Conservation (phyloP, 768 basidiomycete species). For the Vararia minispora region DNA sequence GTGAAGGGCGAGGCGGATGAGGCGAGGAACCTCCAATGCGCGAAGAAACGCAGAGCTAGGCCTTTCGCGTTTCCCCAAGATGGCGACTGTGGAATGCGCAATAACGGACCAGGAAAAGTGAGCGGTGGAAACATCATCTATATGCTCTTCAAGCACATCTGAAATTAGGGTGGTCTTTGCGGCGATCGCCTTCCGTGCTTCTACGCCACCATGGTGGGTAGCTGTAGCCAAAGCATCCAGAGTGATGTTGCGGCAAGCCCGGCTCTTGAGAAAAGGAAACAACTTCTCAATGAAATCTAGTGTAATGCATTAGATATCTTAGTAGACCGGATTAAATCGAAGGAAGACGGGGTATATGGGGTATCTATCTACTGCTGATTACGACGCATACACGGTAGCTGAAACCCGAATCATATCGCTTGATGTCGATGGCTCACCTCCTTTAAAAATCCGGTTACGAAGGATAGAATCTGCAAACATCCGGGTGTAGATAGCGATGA, state of each 20-base stretch:
- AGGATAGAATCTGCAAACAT: slow-evolving; percentile 51
- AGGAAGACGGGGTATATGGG: too few species aligned
- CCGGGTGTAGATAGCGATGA: slow-evolving; percentile 50
- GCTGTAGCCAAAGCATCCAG: too few species aligned
- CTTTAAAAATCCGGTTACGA: slow-evolving; percentile 46
- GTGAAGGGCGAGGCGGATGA: slow-evolving; percentile 26
- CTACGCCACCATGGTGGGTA: too few species aligned
- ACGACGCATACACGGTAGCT: too few species aligned
- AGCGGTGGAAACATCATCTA: slow-evolving; percentile 36
- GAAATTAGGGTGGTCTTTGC: slow-evolving; percentile 30
- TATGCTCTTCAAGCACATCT: slow-evolving; percentile 34
- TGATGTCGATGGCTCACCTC: slow-evolving; percentile 41
- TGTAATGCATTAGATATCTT: too few species aligned
- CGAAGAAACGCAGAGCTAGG: slow-evolving; percentile 27
- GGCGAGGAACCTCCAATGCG: slow-evolving; percentile 28
- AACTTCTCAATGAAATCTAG: too few species aligned
- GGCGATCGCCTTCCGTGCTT: too few species aligned
- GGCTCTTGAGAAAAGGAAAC: too few species aligned
- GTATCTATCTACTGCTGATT: too few species aligned
- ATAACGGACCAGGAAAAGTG: slow-evolving; percentile 42
- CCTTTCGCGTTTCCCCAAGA: slow-evolving; percentile 28
- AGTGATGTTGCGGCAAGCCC: too few species aligned
- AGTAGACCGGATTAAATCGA: too few species aligned
- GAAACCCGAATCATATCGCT: too few species aligned
- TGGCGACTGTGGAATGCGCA: slow-evolving; percentile 37